Base-by-base conservation (phyloP, 495 filamentous ascomycete species). In the Haplographium delicatum region DNA sequence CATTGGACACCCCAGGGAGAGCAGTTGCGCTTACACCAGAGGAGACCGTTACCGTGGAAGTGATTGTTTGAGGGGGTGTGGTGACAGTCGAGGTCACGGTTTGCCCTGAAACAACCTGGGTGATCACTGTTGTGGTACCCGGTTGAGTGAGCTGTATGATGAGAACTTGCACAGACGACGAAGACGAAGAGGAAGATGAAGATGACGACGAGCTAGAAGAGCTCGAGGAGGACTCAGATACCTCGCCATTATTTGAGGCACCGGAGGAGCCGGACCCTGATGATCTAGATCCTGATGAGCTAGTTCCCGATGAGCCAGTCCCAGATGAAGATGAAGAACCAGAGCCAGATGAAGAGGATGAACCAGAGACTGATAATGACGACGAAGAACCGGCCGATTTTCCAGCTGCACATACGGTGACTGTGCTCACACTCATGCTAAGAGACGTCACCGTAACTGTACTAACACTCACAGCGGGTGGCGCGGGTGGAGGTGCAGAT, bases 101-200 rank as follows among this genome's bases (percentile, higher is more conserved):
- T 42, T 51, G 30, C 16, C 41, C 42, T 25, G 40, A 15, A 7
- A 47, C 13, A 35, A 48, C 15, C 9, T 24, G 13, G 18, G 53
- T 56, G 7, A 44, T 5, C 6, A 51, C 34, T 6, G 41, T 56
- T 35, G 31, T 39, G 4, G 31, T 47, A 11, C 53, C 47, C 0
- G 53, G 53, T 30, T 49, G 33, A 20, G 42, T 56, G 20, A 50
- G 33, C 25, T 46, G 9, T 11, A 56, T 51, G 31, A 50, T 47
- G 31, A 56, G 46, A 2, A 56, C 47, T n/a, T 56, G 24, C 10
- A 54, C 44, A 1, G 51, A 48, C 1, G 43, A 31, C 5, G 51
- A 43, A 10, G 50, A 53, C 2, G 51, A 48, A 8, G 45, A 44
- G 4, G 44, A 48, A n/a, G 44, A 37, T 35, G 51, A 48, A 7